Base-by-base conservation (phyloP, 768 basidiomycete genomes). In the Punctularia strigosozonata region DNA sequence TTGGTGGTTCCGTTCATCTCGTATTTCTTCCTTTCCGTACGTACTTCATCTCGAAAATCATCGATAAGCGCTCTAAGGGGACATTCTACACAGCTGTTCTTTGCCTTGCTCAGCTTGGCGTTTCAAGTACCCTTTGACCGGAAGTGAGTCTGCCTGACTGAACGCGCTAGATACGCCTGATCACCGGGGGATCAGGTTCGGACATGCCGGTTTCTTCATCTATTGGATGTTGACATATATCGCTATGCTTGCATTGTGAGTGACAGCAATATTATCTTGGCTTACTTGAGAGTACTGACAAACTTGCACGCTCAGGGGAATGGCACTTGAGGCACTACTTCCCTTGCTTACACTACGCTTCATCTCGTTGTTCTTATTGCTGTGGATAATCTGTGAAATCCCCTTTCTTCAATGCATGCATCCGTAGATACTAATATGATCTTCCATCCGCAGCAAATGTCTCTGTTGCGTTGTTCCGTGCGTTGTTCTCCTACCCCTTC, bases 161-260 rank as follows among this genome's bases (percentile, higher is more conserved):
- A n/a, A 8, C 6, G 21, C 24, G 14, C 25, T 23, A 10, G 12
- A 19, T 6, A 23, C 3, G 20, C 14, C 23, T n/a, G 23, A 40
- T 41, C 18, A 33, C 6, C 21, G 36, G 37, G 5, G 12, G 23
- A 15, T 36, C 64, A 52, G 69, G 40, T 75, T 67, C 36, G 71
- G 71, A 14, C 53, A 54, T 28, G 55, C 55, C 1, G 79, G 79
- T 0, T 76, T 80, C 46, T 43, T 79, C 24, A 57, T 80, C 20
- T 80, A 73, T 49, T 81, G 80, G 79, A 76, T 77, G 73, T 57
- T 77, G 43, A 71, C 69, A 41, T 80, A 65, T 61, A 28, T 61
- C 25, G 69, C 63, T 26, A 80, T 80, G 77, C 51, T 65, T 6
- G 62, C 75, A 1, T 56, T 74, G 73, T 67, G 53, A n/a, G 71